Evolutionary conservation across 495 filamentous ascomycete species (phyloP), one percentile per base, ranked within the genome.

Genomic region (Neurospora hispaniola): DNA sequence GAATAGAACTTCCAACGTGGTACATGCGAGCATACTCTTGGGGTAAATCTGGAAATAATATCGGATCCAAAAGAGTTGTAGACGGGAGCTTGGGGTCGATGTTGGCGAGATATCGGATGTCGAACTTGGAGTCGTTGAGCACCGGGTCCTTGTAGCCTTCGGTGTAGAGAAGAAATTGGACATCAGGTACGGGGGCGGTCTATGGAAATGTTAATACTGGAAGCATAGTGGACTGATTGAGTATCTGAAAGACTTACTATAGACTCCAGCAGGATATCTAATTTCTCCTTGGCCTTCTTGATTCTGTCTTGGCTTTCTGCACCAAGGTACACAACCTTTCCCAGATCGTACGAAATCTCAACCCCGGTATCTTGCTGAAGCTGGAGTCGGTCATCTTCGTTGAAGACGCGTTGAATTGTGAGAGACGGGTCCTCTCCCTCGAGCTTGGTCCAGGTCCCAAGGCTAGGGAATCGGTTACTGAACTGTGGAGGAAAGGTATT

Each of bases 241-340:
- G 35, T 35, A 66, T 66, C 14, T 14, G 16, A 35, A 14, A 68
- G 46, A 78, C 81, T 79, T 69, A 85, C 84, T 12, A 74, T 73
- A 42, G 80, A 78, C 40, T 74, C 77, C 2, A 78, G 76, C 31
- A 86, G 42, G 16, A 78, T 78, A 6, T 74, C 77, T 2, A 87
- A 78, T 75, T 83, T 87, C 5, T 71, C 70, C 35, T 79, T 44
- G 9, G 75, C 80, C 23, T 70, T 71, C 31, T 69, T 38, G 8
- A 83, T 20, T 0, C 68, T 43, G 10, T 78, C 74, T 42, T 75
- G 14, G 3, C 71, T 72, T 27, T 75, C 12, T 8, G 73, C 80
- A 0, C 80, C 82, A 46, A 87, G 78, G 44, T 82, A 82, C 2
- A 87, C 73, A 2, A 74, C 66, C 18, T 68, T 70, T n/a, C 74